Base-by-base conservation (phyloP, 2,329 filamentous ascomycete genomes). In the Cadophora malorum region DNA sequence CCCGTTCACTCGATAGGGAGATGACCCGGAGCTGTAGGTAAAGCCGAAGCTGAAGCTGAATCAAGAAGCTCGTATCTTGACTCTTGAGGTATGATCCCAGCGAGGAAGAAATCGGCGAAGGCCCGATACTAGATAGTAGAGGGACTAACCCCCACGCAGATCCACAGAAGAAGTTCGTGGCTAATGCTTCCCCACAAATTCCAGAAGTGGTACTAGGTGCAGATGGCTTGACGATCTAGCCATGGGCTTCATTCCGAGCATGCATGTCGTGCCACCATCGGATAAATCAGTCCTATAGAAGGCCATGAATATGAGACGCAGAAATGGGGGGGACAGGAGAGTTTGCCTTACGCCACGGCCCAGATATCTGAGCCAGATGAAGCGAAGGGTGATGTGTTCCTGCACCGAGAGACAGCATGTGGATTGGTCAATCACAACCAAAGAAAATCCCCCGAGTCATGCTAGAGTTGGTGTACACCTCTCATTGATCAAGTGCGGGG, bases 281-380 rank as follows among this genome's bases (percentile, higher is more conserved):
- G 66, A 50, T 66, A 56, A 68, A 64, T 67, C 62, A 66, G 55
- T 41, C 67, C 68, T 67, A 67, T 70, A n/a, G 31, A 64, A 64
- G 63, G 12, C 62, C 66, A 65, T 35, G 52, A 68, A 65, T 67
- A 60, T 68, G 70, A 70, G 61, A n/a, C 69, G 64, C 64, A 72
- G 67, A n/a, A 66, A 65, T 61, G 50, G 65, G 21, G 28, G 35
- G 49, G 41, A 58, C 12, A 33, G 19, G 38, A 61, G 23, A 21
- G 59, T 56, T 52, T 49, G 33, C 63, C 59, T 63, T 69, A 67
- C 64, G 66, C 55, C 64, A 65, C 45, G 55, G 64, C 52, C 53
- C 31, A 58, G 53, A 38, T 33, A 41, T 59, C 35, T 59, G 56
- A 41, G 55, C 21, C 19, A 50, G n/a, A 41, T 7, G 49, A 14